Conservation (phyloP, 1,139 yeast species). For the Magnusiomyces suaveolens region DNA sequence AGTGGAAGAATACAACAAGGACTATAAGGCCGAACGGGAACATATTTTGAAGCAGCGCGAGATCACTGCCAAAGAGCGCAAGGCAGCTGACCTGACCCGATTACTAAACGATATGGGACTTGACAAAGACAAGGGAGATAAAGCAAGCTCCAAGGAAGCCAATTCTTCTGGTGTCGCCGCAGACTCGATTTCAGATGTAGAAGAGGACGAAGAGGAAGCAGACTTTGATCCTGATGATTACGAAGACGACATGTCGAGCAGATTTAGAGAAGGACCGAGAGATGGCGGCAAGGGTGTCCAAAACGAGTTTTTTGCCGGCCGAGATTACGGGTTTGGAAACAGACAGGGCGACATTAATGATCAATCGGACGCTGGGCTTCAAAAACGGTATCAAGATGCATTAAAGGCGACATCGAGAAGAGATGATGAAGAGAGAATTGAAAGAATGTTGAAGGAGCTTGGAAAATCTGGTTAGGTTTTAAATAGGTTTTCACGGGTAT, state of each 20-base stretch:
- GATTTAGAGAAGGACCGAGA: conserved; percentile 11
- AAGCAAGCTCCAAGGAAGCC: background rate
- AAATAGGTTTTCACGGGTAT: too few species aligned
- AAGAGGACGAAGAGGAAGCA: conserved; percentile 29
- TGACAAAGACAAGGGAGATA: conserved; percentile 19
- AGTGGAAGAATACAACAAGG: conserved; percentile 77
- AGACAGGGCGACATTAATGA: conserved; percentile 52
- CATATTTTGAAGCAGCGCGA: conserved; percentile 67
- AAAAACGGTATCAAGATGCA: conserved; percentile 63
- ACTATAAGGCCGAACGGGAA: conserved; percentile 79
- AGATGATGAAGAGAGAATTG: conserved; percentile 15
- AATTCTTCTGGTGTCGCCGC: conserved; percentile 24
- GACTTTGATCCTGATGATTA: conserved; percentile 43
- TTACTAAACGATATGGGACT: conserved; percentile 81
- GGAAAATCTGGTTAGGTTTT: background rate
- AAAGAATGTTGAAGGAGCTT: conserved; percentile 3
- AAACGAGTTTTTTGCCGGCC: conserved; percentile 26
- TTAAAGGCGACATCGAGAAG: conserved; percentile 18
- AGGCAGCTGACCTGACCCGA: conserved; percentile 58
- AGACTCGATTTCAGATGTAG: conserved; percentile 65
- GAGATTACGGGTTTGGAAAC: conserved; percentile 67
- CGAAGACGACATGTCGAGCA: conserved; percentile 30
- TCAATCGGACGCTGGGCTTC: conserved; percentile 44
- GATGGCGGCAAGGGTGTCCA: background rate
- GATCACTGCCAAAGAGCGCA: conserved; percentile 61